Evolutionary conservation across 2,329 filamentous ascomycete genomes (phyloP).

Genomic region (Chaetomium sp.): DNA sequence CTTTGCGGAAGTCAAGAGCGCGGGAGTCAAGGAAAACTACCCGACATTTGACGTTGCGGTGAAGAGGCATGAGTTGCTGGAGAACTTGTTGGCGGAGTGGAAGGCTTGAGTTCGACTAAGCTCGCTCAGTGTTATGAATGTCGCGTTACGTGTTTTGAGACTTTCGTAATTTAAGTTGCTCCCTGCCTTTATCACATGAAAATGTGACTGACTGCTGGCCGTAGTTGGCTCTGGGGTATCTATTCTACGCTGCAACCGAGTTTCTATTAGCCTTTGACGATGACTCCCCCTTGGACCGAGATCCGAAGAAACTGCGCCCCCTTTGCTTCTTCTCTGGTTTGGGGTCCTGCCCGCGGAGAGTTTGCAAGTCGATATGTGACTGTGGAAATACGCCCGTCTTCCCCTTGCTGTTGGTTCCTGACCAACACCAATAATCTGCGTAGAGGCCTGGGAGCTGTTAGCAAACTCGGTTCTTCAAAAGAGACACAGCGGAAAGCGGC

Average conservation of each 20-base stretch:
- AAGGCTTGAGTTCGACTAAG: conserved; percentile 2
- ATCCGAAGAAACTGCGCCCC: conserved; percentile 18
- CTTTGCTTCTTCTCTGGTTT: conserved; percentile 13
- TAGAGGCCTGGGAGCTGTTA: conserved; percentile 33
- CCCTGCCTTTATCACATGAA: not conserved
- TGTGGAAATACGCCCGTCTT: conserved; percentile 41
- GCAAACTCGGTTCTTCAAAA: not conserved
- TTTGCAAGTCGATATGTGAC: conserved; percentile 27
- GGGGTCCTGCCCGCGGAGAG: conserved; percentile 16
- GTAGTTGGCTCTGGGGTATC: not conserved
- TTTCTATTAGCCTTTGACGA: conserved; percentile 8
- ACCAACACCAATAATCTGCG: conserved; percentile 44
- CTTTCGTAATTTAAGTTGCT: not conserved
- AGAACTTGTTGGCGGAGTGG: conserved; percentile 38
- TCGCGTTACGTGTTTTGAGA: not conserved
- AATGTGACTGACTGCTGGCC: not conserved
- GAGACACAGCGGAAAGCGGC: no score
- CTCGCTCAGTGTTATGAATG: not conserved
- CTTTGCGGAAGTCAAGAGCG: conserved; percentile 43
- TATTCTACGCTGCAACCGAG: conserved; percentile 11
- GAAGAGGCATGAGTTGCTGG: conserved; percentile 51
- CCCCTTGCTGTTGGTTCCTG: conserved; percentile 42
- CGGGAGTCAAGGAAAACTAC: conserved; percentile 35
- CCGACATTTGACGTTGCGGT: conserved; percentile 48
- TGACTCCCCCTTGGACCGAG: conserved; percentile 1